Conservation (phyloP, 2,329 filamentous ascomycete species). For the Trichothecium roseum region DNA sequence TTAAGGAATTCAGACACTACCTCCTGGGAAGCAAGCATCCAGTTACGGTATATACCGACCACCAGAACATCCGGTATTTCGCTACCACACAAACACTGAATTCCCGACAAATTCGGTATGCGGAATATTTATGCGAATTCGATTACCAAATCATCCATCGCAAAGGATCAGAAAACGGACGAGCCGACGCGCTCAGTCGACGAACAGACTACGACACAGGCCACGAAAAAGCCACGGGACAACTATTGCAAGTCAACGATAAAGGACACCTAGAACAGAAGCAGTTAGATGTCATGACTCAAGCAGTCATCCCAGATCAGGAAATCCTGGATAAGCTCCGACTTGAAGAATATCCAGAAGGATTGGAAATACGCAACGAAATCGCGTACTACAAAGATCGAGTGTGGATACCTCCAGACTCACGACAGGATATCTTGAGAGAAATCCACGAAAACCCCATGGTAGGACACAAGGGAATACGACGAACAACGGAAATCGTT, state of each 20-base stretch:
- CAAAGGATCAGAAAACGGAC: not conserved
- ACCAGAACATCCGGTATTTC: slow-evolving; percentile 1
- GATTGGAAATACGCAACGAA: not conserved
- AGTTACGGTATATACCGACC: too few species aligned
- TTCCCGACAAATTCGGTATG: not conserved
- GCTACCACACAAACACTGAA: not conserved
- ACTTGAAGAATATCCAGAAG: not conserved
- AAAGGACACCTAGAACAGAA: too few species aligned
- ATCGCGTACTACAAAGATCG: not conserved
- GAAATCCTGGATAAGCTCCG: too few species aligned
- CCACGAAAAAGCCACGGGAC: too few species aligned
- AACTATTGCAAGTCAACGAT: too few species aligned
- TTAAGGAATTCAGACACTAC: too few species aligned
- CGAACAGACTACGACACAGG: slow-evolving; percentile 3
- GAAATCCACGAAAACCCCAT: not conserved
- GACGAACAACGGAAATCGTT: not conserved
- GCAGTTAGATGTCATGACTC: too few species aligned
- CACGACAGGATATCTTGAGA: not conserved
- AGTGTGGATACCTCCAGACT: not conserved
- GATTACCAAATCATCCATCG: slow-evolving; percentile 1
- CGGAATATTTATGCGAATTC: not conserved
- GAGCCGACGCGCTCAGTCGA: not conserved
- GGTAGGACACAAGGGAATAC: not conserved
- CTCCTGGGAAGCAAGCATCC: too few species aligned
- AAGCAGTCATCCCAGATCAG: too few species aligned